Evolutionary conservation across 345 rosid species (phyloP).

Genomic region (Dovyalis caffra): DNA sequence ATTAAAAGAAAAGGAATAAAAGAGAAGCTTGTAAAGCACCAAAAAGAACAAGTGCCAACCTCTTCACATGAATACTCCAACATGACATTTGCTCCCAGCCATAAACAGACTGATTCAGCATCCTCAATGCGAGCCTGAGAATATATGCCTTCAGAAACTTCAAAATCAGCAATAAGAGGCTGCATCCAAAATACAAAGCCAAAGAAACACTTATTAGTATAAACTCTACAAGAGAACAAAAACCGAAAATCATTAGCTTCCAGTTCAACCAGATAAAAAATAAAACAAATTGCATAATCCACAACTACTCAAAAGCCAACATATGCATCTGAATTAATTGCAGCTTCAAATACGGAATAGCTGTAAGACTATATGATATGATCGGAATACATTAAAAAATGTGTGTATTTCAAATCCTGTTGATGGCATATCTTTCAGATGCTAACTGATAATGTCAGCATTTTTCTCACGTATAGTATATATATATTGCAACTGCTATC

Average conservation of each 20-base stretch:
- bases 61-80: conserved; percentile 89
- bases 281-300: too few species aligned
- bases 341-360: neutral
- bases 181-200: conserved; percentile 18
- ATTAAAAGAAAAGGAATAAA: neutral
- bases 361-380: neutral
- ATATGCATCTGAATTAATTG: neutral
- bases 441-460: neutral
- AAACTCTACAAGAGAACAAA: neutral
- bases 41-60: conserved; percentile 40
- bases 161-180: conserved; percentile 87
- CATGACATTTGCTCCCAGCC: conserved; percentile 98
- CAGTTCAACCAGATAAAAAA: neutral
- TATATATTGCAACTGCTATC: neutral
- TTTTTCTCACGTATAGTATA: neutral
- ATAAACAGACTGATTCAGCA: conserved; percentile 75
- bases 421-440: neutral
- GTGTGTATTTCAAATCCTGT: neutral
- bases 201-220: conserved; percentile 3
- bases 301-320: neutral
- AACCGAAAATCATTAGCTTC: neutral
- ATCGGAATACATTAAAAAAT: neutral
- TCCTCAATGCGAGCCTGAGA: conserved; percentile 72
- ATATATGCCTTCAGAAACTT: conserved; percentile 92
- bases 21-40: neutral